Evolutionary conservation across 768 basidiomycete genomes (phyloP).

Genomic region (Tubosaeta sp.): DNA sequence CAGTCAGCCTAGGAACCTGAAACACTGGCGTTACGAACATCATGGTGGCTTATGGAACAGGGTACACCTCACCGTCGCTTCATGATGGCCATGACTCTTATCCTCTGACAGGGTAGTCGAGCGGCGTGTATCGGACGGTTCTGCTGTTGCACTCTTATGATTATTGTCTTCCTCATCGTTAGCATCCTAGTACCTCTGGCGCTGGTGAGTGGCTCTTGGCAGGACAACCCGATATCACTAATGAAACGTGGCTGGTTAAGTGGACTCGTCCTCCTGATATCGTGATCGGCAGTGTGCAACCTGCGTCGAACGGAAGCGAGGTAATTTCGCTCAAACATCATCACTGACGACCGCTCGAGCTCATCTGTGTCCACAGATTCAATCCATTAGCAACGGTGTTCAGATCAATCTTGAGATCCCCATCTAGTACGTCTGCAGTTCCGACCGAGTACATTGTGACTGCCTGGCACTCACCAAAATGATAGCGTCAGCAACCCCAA

Average conservation of each 20-base stretch:
- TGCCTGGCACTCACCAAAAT: slow-evolving; percentile 4
- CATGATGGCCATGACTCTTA: not conserved
- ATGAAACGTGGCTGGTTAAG: slow-evolving; percentile 34
- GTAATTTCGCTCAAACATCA: slow-evolving; percentile 32
- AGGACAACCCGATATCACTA: not conserved
- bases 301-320: slow-evolving; percentile 38
- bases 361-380: slow-evolving; percentile 28
- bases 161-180: slow-evolving; percentile 56
- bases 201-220: slow-evolving; percentile 44
- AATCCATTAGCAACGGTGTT: slow-evolving; percentile 41
- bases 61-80: slow-evolving; percentile 31
- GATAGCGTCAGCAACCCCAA: slow-evolving; percentile 77
- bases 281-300: slow-evolving; percentile 45
- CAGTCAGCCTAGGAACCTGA: slow-evolving; percentile 33
- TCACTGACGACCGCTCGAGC: slow-evolving; percentile 17
- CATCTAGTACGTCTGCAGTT: slow-evolving; percentile 48
- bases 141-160: slow-evolving; percentile 73
- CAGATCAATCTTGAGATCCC: slow-evolving; percentile 59
- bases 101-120: slow-evolving; percentile 48
- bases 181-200: slow-evolving; percentile 63
- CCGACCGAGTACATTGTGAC: not conserved
- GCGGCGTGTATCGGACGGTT: slow-evolving; percentile 62
- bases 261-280: slow-evolving; percentile 77
- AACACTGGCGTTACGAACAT: slow-evolving; percentile 51
- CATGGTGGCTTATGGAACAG: slow-evolving; percentile 68